Evolutionary conservation across 768 basidiomycete genomes (phyloP), one percentile per base, ranked within the genome.

Genomic region (Psilocybe subaeruginosa): DNA sequence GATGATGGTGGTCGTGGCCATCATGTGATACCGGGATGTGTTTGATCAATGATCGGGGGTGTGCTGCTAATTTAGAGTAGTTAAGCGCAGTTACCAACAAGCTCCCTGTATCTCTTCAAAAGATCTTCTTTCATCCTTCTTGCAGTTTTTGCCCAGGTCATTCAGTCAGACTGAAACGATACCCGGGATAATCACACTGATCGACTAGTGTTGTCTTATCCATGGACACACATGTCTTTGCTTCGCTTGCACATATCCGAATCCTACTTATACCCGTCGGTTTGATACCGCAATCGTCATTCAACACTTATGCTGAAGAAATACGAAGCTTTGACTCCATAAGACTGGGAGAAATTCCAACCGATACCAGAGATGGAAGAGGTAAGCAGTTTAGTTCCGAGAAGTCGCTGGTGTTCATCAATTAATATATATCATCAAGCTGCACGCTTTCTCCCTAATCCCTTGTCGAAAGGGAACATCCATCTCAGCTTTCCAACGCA

Each of bases 191-290:
- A 27, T 33, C 53, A 54, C 60, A 31, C 23, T 47, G 43, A 49
- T 49, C 33, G 29, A 23, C 33, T 27, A 33, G 57, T 16, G 41
- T 16, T 12, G 41, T 43, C 30, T 35, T 35, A 8, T 67, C 67
- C 68, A 93, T 93, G 90, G 89, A 88, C 69, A 80, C 82, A 53
- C 77, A 85, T 74, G 79, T 86, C 12, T 95, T 93, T 69, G 90
- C 88, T 23, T 91, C 92, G 17, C 84, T 97, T 50, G 95, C 93
- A 17, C 92, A 93, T 71, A 80, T 98, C 59, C 88, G 85, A 60
- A 84, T 99, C 51, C 84, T 99, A 17, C 83, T 98, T 61, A 75
- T 97, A 14, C 96, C 97, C 14, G 87, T 98, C 9, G 93, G 94
- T 39, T 75, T 84, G 6, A 91, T 97, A 64, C 78, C 85, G 1